Evolutionary conservation across 441 rosid species (phyloP), one percentile per base, ranked within the genome.

Genomic region (Macaranga tanarius): DNA sequence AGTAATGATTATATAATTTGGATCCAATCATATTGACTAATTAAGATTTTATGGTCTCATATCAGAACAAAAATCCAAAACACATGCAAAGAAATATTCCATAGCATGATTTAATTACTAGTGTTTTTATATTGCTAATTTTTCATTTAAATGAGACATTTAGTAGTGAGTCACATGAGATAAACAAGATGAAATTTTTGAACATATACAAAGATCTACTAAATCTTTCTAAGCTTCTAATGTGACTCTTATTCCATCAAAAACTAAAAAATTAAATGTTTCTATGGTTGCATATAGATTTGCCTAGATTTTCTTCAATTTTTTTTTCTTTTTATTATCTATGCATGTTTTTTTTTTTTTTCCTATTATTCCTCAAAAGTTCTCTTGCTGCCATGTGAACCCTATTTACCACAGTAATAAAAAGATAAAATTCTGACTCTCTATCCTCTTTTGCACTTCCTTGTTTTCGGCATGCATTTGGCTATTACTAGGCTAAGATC

Each of bases 171-270:
- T 62, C 76, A 66, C 73, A 82, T 76, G 67, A 80, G 73, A 77
- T 66, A 66, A 34, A 75, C 50, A 73, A 63, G 63, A 76, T 61
- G 68, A 61, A 70, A 38, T 76, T 67, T 79, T 77, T 65, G 28
- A 71, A 45, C 44, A 45, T 40, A 68, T 61, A 69, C 71, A 71
- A 79, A 78, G 84, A 87, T 86, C 80, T 84, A 70, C 79, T 51
- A 81, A 81, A 83, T 81, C 81, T 78, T 84, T 84, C 84, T 74
- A 83, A 81, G 77, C 45, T 77, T 85, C 81, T 79, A 60, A 38
- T 70, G 71, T 73, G 61, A 67, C 74, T 15, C 23, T 76, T 76
- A 64, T 72, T 67, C 74, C 64, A 62, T 65, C 51, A 50, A 26
- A 62, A 48, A 15, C 31, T 25, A 70, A 73, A 8, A 5, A 55